These are phyloP conservation scores for Zygoascus biomembranicola DNA, from an alignment of 805 yeast species.

Conservation along the genomic window DNA sequence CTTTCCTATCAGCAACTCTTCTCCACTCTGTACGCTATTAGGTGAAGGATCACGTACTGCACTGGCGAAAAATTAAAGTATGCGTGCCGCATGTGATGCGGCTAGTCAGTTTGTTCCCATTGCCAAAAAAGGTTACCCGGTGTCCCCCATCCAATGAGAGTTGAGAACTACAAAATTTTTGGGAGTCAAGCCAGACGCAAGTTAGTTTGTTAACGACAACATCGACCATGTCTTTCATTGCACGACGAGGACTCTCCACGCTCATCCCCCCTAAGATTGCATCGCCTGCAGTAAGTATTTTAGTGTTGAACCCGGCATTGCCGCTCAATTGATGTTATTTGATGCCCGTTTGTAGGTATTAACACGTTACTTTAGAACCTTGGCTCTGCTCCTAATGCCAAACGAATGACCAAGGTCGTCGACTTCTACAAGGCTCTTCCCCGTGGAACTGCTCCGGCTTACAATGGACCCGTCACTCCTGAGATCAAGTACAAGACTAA, in stretches of 20 bases:
- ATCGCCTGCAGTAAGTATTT: conserved; percentile 69
- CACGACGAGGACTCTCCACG: conserved; percentile 89
- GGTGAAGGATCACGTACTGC: too few relatives aligned
- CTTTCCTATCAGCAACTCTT: too few relatives aligned
- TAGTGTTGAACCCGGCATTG: neutral
- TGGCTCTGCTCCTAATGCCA: conserved; percentile 93
- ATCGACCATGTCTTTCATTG: conserved; percentile 63
- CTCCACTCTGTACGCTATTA: too few relatives aligned
- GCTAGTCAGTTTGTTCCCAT: neutral
- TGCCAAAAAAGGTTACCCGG: neutral
- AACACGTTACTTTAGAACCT: conserved; percentile 47
- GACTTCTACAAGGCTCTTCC: conserved; percentile 94
- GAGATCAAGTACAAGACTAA: conserved; percentile 25
- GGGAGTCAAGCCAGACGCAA: neutral
- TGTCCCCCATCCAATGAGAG: neutral
- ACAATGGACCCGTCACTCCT: conserved; percentile 25
- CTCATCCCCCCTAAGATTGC: conserved; percentile 98
- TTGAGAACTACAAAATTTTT: neutral
- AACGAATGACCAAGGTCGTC: conserved; percentile 92
- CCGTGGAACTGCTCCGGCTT: conserved; percentile 74
- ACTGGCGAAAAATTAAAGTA: neutral
- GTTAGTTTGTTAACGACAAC: neutral
- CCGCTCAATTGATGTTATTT: neutral
- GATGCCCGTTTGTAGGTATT: neutral
- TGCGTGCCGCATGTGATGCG: neutral